Conservation (phyloP, 2,329 filamentous ascomycete genomes). For the Colletotrichum tropicicola region DNA sequence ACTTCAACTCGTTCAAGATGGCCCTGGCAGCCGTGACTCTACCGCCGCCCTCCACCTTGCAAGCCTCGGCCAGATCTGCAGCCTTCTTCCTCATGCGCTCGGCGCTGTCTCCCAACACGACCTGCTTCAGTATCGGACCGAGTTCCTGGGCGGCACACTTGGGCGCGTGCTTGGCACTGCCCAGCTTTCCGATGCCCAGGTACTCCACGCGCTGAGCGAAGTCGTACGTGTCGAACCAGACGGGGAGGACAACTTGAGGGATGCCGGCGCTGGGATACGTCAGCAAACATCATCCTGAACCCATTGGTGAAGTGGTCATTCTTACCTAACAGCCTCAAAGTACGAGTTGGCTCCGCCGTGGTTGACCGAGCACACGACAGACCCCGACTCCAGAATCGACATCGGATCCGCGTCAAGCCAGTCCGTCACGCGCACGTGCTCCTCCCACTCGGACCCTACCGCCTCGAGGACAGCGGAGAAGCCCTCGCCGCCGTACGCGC, state of each 20-base stretch:
- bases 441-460: no score
- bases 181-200: conserved; percentile 47
- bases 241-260: conserved; percentile 54
- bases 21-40: no score
- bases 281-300: neutral
- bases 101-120: no score
- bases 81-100: no score
- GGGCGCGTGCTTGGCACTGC: neutral
- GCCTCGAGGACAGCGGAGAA: conserved; percentile 20
- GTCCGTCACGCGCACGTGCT: conserved; percentile 44
- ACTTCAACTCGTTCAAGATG: no score
- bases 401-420: conserved; percentile 51
- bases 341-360: conserved; percentile 58
- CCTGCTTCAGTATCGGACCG: no score
- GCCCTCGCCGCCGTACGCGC: neutral
- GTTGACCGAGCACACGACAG: conserved; percentile 50
- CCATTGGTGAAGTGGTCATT: no score
- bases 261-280: conserved; percentile 45
- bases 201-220: conserved; percentile 53
- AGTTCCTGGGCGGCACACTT: no score
- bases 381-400: conserved; percentile 44
- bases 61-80: no score
- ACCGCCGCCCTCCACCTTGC: no score
- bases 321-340: conserved; percentile 45
- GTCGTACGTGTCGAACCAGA: conserved; percentile 57